Evolutionary conservation across 208 protist genomes (phyloP), one percentile per base, ranked within the genome.

Genomic region (Phytomonas sp.): DNA sequence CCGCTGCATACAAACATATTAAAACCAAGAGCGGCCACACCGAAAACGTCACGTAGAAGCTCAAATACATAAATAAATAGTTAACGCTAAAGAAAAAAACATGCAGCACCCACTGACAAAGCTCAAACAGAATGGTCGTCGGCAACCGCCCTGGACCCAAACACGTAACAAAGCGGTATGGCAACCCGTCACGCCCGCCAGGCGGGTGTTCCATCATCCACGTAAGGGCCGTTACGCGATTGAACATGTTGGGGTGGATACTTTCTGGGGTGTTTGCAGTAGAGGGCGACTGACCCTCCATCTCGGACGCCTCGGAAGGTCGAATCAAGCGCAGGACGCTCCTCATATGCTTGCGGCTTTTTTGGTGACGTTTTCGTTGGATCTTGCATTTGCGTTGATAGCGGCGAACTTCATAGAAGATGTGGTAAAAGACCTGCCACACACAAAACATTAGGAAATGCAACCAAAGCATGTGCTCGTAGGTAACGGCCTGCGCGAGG

Each of bases 121-220:
- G 66, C 64, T 84, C 76, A 66, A 87, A 87, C 56, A 87, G 71
- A 4, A 85, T 66, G 7, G 77, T 83, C 33, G 83, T 83, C 6
- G 83, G 76, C 30, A 84, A 68, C 17, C 80, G 83, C 6, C 75
- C 73, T 17, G 46, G 70, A 2, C 86, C 86, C 32, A 88, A 78
- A 46, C 82, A 75, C 4, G 75, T 71, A 30, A 82, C 76, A 56
- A 92, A 83, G 28, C 79, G 73, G 56, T 83, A 83, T 23, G 81
- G 81, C 13, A 80, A 23, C n/a, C 83, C 79, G 6, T 82, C 75
- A 56, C 79, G 77, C 5, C 83, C 86, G 23, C 78, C 74, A 0
- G 83, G 86, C 20, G 86, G 86, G 65, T 84, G 70, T 66, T 80
- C 75, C 76, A 91, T 83, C 83, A 91, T 87, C 82, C 83, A 91